Base-by-base conservation (phyloP, 148 eudicot species). In the Agrostemma githago region DNA sequence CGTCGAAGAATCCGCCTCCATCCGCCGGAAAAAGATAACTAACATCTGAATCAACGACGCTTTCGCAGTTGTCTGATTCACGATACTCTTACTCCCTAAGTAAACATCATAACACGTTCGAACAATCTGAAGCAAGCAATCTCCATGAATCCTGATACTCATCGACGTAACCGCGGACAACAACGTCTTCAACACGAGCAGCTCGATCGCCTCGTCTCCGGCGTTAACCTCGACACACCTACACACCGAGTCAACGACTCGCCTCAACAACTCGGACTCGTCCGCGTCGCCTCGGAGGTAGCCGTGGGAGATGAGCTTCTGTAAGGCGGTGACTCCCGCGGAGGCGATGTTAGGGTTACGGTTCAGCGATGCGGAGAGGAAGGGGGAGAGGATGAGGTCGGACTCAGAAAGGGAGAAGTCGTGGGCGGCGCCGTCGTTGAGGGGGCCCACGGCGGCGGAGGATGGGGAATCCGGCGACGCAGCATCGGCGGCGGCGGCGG, bases 1-100 rank as follows among this genome's bases (percentile, higher is more conserved):
- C 0, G 97, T 84, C 1, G 90, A 85, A 4, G 97, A 95, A 80
- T 95, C 97, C 0, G 99, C 99, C 85, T 95, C 99, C 99, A 95
- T 95, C 51, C 99, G 72, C 66, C 97, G 69, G 21, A 95, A 95
- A 65, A 95, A 96, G n/a, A 95, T 95, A 78, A 95, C 92, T 53
- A 95, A 82, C 97, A 95, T 92, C 83, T 95, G 99, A 58, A 90
- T 87, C 85, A 95, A 74, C 12, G 96, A 89, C 39, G 99, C 99
- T 74, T 95, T 95, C 0, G 99, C 94, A 1, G 99, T 95, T 0
- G 90, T 88, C 81, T 95, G 98, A 85, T 95, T 95, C 81, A 95
- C 97, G 78, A 84, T 84, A 81, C 86, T 95, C 83, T 83, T 91
- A 80, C 97, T 95, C 57, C 79, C 90, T 71, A 95, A 73, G 71